Evolutionary conservation across 768 basidiomycete species (phyloP).

Genomic region (Hygrocybe coccinea): DNA sequence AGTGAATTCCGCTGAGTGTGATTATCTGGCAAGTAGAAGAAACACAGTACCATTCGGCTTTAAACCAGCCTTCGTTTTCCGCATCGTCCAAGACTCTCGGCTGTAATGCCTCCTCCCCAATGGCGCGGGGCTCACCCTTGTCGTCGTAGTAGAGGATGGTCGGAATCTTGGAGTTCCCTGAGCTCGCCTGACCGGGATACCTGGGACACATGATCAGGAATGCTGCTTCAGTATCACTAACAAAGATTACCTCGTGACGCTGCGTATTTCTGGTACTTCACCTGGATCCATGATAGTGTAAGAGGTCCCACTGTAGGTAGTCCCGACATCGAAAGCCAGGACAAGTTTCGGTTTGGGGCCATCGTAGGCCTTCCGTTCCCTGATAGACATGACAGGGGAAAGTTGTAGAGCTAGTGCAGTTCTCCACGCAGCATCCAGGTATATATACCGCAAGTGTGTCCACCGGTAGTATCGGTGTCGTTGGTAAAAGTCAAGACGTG

Average conservation of each 20-base stretch:
- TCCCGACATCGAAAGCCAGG: constrained; percentile 42
- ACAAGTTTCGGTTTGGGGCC: constrained; percentile 38
- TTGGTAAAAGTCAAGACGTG: too few species aligned
- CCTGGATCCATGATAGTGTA: constrained; percentile 37
- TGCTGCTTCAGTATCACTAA: neutral
- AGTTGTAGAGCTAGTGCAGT: too few species aligned
- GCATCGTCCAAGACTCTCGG: constrained; percentile 37
- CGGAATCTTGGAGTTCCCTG: constrained; percentile 43
- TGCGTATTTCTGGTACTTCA: constrained; percentile 32
- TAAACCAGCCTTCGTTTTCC: constrained; percentile 42
- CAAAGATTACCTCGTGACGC: constrained; percentile 33
- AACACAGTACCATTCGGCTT: constrained; percentile 42
- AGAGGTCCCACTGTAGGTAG: constrained; percentile 40
- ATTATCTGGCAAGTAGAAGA: constrained; percentile 17
- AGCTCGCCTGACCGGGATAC: constrained; percentile 44
- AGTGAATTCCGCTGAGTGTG: neutral
- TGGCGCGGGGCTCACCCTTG: constrained; percentile 34
- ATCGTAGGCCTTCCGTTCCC: constrained; percentile 30
- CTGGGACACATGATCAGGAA: constrained; percentile 21
- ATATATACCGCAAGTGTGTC: too few species aligned
- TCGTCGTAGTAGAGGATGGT: constrained; percentile 45
- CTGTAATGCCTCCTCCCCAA: constrained; percentile 42
- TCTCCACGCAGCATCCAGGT: too few species aligned
- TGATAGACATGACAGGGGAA: neutral
- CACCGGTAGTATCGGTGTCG: too few species aligned